phyloP scores from a whole-genome alignment of 805 yeast species.

The Candida quercuum region DNA sequence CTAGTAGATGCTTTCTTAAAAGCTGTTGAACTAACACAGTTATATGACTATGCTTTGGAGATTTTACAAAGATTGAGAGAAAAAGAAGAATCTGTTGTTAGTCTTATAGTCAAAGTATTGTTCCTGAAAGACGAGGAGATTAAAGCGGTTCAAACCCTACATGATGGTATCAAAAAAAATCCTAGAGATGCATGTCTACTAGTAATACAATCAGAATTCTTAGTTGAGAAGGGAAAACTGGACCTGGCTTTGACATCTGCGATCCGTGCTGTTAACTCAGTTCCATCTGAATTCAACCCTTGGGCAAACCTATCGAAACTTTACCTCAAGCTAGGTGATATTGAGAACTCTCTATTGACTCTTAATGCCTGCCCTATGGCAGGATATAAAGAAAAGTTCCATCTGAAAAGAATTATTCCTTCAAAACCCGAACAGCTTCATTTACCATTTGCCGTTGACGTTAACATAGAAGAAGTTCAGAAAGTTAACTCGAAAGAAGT shows the following conservation, averaged over 20 bases:
- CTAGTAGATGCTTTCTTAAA: conserved; percentile 70
- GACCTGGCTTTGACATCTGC: conserved; percentile 58
- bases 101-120: conserved; percentile 49
- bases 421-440: conserved; percentile 53
- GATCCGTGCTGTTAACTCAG: conserved; percentile 57
- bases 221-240: conserved; percentile 43
- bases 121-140: conserved; percentile 54
- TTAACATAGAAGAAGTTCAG: conserved; percentile 62
- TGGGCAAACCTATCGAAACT: conserved; percentile 67
- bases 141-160: conserved; percentile 47
- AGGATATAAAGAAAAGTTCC: conserved; percentile 56
- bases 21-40: conserved; percentile 59
- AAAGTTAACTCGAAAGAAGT: conserved; percentile 62
- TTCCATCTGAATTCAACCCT: conserved; percentile 71
- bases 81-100: conserved; percentile 50
- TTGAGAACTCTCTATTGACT: conserved; percentile 66
- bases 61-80: conserved; percentile 47
- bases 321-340: conserved; percentile 57
- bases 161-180: conserved; percentile 41
- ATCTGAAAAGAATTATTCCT: conserved; percentile 54
- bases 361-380: conserved; percentile 82
- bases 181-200: conserved; percentile 54
- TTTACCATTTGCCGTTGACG: conserved; percentile 73
- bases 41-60: conserved; percentile 55
- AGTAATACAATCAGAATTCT: conserved; percentile 52